Conservation (phyloP, 2,329 filamentous ascomycete genomes). For the Elsinoe batatas region DNA sequence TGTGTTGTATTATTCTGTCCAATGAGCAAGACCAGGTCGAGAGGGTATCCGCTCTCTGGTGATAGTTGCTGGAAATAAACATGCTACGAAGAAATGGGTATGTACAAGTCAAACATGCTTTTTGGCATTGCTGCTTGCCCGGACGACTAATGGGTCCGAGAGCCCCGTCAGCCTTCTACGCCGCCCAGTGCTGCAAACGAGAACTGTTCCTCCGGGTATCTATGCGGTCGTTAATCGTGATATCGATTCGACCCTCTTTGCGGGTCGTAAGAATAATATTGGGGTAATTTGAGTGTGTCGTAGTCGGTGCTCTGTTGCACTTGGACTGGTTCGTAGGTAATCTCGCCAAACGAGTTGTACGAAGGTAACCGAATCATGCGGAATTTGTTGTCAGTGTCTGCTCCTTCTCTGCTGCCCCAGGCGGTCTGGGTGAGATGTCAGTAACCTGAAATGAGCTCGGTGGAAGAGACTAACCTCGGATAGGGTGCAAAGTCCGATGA, state of each 20-base stretch:
- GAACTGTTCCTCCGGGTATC: constrained; percentile 10
- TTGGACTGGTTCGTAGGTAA: not conserved
- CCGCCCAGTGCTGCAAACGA: constrained; percentile 3
- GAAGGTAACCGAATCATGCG: constrained; percentile 46
- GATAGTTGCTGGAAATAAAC: not conserved
- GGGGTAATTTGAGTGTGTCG: constrained; percentile 9
- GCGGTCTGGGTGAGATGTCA: constrained; percentile 55
- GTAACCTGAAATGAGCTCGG: constrained; percentile 1
- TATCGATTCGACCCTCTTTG: not conserved
- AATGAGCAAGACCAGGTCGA: not conserved
- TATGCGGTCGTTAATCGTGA: constrained; percentile 12
- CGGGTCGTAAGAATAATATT: constrained; percentile 8
- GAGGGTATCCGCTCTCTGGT: not conserved
- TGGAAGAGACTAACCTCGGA: constrained; percentile 48
- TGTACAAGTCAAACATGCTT: constrained; percentile 10
- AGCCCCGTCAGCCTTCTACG: constrained; percentile 6
- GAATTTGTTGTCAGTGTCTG: constrained; percentile 69
- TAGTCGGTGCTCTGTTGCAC: constrained; percentile 16
- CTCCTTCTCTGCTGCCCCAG: constrained; percentile 89
- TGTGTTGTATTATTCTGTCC: not conserved
- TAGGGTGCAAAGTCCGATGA: constrained; percentile 71
- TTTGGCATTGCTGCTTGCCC: constrained; percentile 8
- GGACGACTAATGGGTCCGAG: not conserved
- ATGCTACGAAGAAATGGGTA: not conserved
- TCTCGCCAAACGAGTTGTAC: constrained; percentile 17